These are phyloP conservation scores for Blumeriella jaapii DNA, from an alignment of 2,329 filamentous ascomycete genomes.

Conservation along the genomic window DNA sequence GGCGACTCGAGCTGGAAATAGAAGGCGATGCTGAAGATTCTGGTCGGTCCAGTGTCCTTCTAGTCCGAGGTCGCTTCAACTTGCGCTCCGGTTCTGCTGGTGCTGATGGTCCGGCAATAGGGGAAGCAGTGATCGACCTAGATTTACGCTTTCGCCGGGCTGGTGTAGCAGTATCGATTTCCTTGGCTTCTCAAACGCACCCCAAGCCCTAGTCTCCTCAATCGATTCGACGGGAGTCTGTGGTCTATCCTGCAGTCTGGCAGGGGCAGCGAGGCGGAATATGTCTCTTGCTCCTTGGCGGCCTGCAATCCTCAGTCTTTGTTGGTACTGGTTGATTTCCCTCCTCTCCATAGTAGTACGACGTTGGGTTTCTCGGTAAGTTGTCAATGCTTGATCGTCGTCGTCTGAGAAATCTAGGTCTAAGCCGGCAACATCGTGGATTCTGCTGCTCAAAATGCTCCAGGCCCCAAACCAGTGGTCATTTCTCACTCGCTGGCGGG, in stretches of 20 bases:
- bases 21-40: constrained; percentile 27
- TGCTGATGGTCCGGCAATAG: constrained; percentile 43
- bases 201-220: constrained; percentile 81
- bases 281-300: constrained; percentile 64
- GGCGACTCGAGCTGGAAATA: constrained; percentile 28
- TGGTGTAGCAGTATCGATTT: constrained; percentile 43
- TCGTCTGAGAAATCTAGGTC: constrained; percentile 80
- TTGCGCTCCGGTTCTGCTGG: constrained; percentile 65
- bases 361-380: constrained; percentile 42
- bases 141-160: constrained; percentile 62
- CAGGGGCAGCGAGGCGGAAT: constrained; percentile 58
- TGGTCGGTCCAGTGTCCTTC: constrained; percentile 46
- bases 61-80: constrained; percentile 76
- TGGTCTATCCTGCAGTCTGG: constrained; percentile 38
- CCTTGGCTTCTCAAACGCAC: constrained; percentile 75
- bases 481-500: constrained; percentile 53
- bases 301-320: constrained; percentile 70
- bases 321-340: constrained; percentile 64
- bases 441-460: constrained; percentile 49
- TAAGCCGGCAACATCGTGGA: constrained; percentile 58
- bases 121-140: constrained; percentile 59
- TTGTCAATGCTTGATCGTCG: constrained; percentile 45
- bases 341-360: constrained; percentile 39
- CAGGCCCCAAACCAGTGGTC: constrained; percentile 86
- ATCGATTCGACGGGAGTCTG: constrained; percentile 52